Evolutionary conservation across 2,329 filamentous ascomycete genomes (phyloP), one percentile per base, ranked within the genome.

Genomic region (Talaromyces marneffei): DNA sequence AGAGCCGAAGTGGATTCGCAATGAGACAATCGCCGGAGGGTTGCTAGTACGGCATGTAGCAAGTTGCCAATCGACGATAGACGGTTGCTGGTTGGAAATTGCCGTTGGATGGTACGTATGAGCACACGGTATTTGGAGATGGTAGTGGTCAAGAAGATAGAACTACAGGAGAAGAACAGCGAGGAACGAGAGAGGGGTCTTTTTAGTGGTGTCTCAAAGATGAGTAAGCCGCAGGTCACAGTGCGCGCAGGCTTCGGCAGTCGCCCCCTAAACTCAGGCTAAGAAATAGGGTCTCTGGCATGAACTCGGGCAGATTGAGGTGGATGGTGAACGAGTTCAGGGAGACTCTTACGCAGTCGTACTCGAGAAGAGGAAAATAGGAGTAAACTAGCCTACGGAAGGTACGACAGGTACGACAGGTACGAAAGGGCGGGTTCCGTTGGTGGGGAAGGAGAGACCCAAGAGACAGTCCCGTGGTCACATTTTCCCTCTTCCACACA

Each of bases 41-140:
- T 55, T 60, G 58, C 58, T 60, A 53, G 58, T 39, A 59, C 56
- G 59, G 59, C 42, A 61, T 61, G 59, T 42, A 60, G 37, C 58
- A 25, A 31, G 46, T 53, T 14, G 18, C 55, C 55, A 56, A 33
- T 44, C 39, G 39, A 52, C 29, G 48, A 35, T 35, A 35, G 9
- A 12, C 2, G 14, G 48, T 2, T 52, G 48, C 48, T 52, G n/a
- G 25, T 27, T 16, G 12, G 18, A 18, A 4, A 5, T 4, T 5
- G 33, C 9, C 8, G 33, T 35, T 5, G 33, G 46, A 31, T n/a
- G 8, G 27, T 31, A 50, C 9, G 46, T 7, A 50, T 31, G 44
- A 10, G 16, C 31, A 14, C 16, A 18, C 16, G 27, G 25, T 50
- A 12, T 10, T 35, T 6, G 10, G 33, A 27, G 46, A 33, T 52